Evolutionary conservation across 495 filamentous ascomycete genomes (phyloP), one percentile per base, ranked within the genome.

Genomic region (Neurospora sp.): DNA sequence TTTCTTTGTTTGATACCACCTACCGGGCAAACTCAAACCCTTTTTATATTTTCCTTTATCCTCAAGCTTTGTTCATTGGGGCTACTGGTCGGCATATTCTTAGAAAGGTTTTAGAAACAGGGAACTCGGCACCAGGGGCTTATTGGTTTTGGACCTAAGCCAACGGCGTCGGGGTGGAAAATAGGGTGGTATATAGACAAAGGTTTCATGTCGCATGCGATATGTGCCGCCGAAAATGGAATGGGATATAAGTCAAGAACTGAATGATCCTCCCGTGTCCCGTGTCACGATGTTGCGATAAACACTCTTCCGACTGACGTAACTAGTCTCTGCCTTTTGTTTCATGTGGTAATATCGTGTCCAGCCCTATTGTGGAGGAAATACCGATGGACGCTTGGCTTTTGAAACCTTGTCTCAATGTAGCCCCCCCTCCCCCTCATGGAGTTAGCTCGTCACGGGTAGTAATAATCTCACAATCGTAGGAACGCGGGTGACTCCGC

Each of bases 41-140:
- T 53, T 46, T 68, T 39, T 71, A n/a, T 48, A n/a, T 27, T 46
- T 59, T 69, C 39, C 39, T 69, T 31, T 61, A 61, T 61, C 53
- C 53, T 31, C 53, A 61, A 12, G 35, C 27, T 48, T 69, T 73
- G 46, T 59, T 39, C 46, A 72, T 69, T 68, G 78, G 72, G 74
- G 53, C 71, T 78, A 74, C 75, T 78, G 75, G 78, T 53, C 75
- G 77, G 78, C 75, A 76, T 74, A 70, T 73, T 73, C 27, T 61
- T 61, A 35, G 53, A 61, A 53, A 35, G 73, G 70, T 75, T 71
- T 46, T 69, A 72, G 69, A 72, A 74, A 38, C 5, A 61, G 40
- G 42, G 53, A 65, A n/a, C 69, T 71, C 48, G 74, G 48, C 69
- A 73, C 39, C 69, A 39, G 59, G 59, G 72, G 73, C 71, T 61